phyloP scores from a whole-genome alignment of 2,329 filamentous ascomycete genomes.

The Huntiella savannae region DNA sequence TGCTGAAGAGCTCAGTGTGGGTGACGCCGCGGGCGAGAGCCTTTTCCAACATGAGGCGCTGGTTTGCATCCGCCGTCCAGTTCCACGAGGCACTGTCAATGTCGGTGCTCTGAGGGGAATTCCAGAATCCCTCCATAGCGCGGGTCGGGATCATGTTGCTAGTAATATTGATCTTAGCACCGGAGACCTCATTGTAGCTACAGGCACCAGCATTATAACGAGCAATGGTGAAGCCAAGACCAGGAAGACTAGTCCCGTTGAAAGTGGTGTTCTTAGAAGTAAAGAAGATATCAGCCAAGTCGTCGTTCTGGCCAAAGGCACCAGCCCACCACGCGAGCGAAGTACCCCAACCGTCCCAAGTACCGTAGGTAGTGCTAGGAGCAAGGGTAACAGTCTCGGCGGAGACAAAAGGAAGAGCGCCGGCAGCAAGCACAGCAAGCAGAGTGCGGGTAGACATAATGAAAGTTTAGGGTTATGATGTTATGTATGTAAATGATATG shows the following conservation, averaged over 20 bases:
- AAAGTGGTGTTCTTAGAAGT: conserved; percentile 17
- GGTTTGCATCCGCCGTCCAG: conserved; percentile 23
- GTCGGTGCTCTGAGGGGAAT: conserved; percentile 19
- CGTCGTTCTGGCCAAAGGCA: conserved; percentile 22
- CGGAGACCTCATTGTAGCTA: conserved; percentile 19
- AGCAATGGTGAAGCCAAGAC: conserved; percentile 24
- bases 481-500: not conserved
- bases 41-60: conserved; percentile 22
- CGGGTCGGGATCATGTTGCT: conserved; percentile 21
- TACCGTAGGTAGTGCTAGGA: conserved; percentile 18
- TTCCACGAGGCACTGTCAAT: conserved; percentile 21
- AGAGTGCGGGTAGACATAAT: conserved; percentile 8
- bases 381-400: conserved; percentile 7
- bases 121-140: conserved; percentile 24
- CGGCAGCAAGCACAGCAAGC: conserved; percentile 8
- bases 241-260: conserved; percentile 18
- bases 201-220: conserved; percentile 25
- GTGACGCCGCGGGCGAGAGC: conserved; percentile 20
- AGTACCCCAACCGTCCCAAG: conserved; percentile 26
- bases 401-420: not conserved
- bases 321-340: conserved; percentile 26
- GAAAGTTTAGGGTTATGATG: not conserved
- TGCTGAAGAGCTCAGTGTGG: conserved; percentile 26
- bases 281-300: conserved; percentile 25
- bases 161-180: conserved; percentile 20